Conservation (phyloP, 2,329 filamentous ascomycete species). For the Pseudocercospora pini-densiflorae region DNA sequence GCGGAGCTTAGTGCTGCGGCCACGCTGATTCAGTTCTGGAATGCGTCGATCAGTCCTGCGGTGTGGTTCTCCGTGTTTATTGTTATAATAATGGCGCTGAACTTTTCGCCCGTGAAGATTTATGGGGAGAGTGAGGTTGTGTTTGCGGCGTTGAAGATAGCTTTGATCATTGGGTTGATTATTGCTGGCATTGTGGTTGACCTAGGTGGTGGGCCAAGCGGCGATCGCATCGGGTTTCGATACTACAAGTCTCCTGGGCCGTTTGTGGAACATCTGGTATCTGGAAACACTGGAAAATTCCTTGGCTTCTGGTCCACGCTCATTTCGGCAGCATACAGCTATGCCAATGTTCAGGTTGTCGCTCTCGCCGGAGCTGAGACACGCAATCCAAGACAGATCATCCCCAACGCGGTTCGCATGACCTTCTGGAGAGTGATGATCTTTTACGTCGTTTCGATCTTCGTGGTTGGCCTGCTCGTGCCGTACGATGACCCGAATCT, state of each 20-base stretch:
- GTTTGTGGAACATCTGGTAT: conserved; percentile 19
- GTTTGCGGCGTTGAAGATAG: conserved; percentile 26
- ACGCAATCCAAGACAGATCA: conserved; percentile 53
- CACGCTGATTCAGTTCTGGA: conserved; percentile 37
- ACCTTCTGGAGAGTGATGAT: conserved; percentile 41
- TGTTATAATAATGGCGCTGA: conserved; percentile 39
- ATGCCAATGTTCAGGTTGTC: conserved; percentile 25
- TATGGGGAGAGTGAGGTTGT: conserved; percentile 28
- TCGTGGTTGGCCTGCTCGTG: conserved; percentile 39
- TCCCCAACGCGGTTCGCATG: conserved; percentile 39
- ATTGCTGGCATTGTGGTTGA: conserved; percentile 27
- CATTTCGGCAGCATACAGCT: conserved; percentile 22
- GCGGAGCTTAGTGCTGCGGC: conserved; percentile 23
- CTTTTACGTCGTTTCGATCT: conserved; percentile 40
- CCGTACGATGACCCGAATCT: conserved; percentile 38
- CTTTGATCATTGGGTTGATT: conserved; percentile 23
- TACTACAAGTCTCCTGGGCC: conserved; percentile 27
- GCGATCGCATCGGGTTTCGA: conserved; percentile 21
- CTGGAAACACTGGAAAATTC: conserved; percentile 29
- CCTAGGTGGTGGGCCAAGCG: conserved; percentile 19
- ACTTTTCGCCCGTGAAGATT: conserved; percentile 33
- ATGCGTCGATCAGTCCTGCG: conserved; percentile 37
- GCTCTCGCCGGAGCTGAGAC: conserved; percentile 25
- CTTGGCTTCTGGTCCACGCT: conserved; percentile 26
- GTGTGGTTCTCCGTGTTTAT: conserved; percentile 43